Conservation (phyloP, 2,329 filamentous ascomycete species). For the Mycosphaerella sp. region DNA sequence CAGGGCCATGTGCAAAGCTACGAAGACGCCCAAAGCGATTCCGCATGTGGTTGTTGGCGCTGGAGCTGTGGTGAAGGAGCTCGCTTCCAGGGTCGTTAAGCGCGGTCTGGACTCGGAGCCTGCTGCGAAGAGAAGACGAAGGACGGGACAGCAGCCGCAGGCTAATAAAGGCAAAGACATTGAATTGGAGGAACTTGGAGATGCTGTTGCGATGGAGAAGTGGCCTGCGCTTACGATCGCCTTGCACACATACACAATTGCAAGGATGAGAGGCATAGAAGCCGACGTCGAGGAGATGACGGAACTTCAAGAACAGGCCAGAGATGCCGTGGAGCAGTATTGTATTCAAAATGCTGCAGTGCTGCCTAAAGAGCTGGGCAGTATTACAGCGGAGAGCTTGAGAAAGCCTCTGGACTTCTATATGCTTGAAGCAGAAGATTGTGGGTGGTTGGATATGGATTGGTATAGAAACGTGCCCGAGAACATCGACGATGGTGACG, state of each 20-base stretch:
- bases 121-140: slow-evolving; percentile 8
- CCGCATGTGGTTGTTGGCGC: slow-evolving; percentile 23
- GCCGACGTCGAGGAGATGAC: slow-evolving; percentile 6
- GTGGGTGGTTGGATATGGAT: slow-evolving; percentile 25
- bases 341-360: slow-evolving; percentile 1
- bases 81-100: slow-evolving; percentile 6
- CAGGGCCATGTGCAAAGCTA: slow-evolving; percentile 47
- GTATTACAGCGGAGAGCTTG: not conserved
- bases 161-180: slow-evolving; percentile 7
- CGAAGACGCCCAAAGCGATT: slow-evolving; percentile 14
- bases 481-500: slow-evolving; percentile 32
- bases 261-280: slow-evolving; percentile 13
- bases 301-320: slow-evolving; percentile 5
- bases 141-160: slow-evolving; percentile 11
- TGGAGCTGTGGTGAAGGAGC: slow-evolving; percentile 1
- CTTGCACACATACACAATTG: slow-evolving; percentile 13
- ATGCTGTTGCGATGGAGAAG: slow-evolving; percentile 9
- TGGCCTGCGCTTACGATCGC: slow-evolving; percentile 21
- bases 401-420: slow-evolving; percentile 19
- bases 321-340: slow-evolving; percentile 8
- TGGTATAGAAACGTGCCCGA: slow-evolving; percentile 23
- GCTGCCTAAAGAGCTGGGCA: slow-evolving; percentile 9
- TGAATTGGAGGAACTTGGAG: not conserved
- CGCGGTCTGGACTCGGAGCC: not conserved
- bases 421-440: slow-evolving; percentile 21